A percentile compares a stretch with the other conserved stretches of the same genome.
phyloP scores from a whole-genome alignment of 2,329 filamentous ascomycete genomes.

The Colletotrichum sp. region DNA sequence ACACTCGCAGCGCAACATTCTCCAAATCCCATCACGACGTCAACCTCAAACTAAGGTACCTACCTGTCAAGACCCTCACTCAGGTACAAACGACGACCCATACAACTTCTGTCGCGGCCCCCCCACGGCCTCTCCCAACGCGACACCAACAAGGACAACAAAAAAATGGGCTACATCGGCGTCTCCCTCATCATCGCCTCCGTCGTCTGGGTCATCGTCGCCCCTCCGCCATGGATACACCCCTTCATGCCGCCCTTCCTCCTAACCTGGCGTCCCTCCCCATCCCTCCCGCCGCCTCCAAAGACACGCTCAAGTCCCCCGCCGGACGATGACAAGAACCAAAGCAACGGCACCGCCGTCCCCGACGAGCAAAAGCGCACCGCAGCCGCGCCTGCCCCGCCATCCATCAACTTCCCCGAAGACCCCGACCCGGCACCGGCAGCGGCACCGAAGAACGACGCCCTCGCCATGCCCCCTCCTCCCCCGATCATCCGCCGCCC shows the following conservation, averaged over 20 bases:
- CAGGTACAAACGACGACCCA: neutral
- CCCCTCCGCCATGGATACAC: constrained; percentile 56
- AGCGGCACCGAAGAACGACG: constrained; percentile 25
- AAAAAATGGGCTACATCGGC: constrained; percentile 58
- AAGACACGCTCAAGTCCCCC: neutral
- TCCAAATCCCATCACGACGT: neutral
- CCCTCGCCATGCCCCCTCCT: constrained; percentile 41
- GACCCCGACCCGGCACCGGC: neutral
- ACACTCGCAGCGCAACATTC: neutral
- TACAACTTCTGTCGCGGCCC: neutral
- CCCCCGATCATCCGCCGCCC: constrained; percentile 9
- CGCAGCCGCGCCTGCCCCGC: constrained; percentile 12
- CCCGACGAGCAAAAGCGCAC: neutral
- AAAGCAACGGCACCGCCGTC: neutral
- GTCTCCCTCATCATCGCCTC: constrained; percentile 68
- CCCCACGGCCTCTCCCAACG: neutral
- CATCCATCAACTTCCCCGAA: neutral
- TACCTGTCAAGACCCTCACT: neutral
- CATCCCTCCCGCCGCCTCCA: neutral
- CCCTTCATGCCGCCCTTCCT: constrained; percentile 47
- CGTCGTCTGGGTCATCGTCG: constrained; percentile 61
- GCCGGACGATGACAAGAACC: neutral
- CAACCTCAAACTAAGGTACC: neutral
- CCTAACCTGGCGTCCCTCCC: constrained; percentile 14
- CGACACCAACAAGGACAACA: neutral